Base-by-base conservation (phyloP, 768 basidiomycete species). In the Calvatia gigantea region DNA sequence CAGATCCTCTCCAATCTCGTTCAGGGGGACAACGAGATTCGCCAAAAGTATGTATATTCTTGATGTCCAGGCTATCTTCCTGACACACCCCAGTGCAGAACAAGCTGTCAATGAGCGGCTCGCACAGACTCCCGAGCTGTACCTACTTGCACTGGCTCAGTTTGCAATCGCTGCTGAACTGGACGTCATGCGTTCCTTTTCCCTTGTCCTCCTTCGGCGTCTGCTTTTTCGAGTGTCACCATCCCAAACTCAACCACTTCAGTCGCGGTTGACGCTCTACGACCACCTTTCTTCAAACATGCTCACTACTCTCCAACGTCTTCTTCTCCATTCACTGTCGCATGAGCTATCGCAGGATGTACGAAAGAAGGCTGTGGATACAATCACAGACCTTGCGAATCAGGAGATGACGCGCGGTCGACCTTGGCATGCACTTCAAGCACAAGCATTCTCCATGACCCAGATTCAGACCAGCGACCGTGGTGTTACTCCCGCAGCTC, bases 131-230 rank as follows among this genome's bases (percentile, higher is more conserved):
- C 91, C 90, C 3, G 89, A 91, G 73, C 75, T 87, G 6, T 91
- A 91, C 63, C 69, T 93, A 21, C 80, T 91, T 19, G 91, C 88
- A 1, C 71, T 93, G 31, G 83, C 87, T 1, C 88, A 91, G 71
- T 89, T 91, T 59, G 85, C 89, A 7, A 83, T 87, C 29, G 77
- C 78, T 17, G 86, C 87, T 21, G 89, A 88, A 62, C 87, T 87
- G 0, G 89, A 91, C 68, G 85, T 90, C 70, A 92, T 92, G 90
- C 84, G 89, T 27, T 88, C 87, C 0, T 91, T 92, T 69, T 89
- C 90, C 1, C 75, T 91, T 27, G 89, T 93, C 8, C 81, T 92
- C 28, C 79, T 91, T 27, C 83, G 91, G 7, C 82, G 91, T 4
- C 77, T 93, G 3, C 80, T 91, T 28, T 92, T 93, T 68, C 82